Conservation (phyloP, 2,329 filamentous ascomycete genomes). For the Ustulina deusta region DNA sequence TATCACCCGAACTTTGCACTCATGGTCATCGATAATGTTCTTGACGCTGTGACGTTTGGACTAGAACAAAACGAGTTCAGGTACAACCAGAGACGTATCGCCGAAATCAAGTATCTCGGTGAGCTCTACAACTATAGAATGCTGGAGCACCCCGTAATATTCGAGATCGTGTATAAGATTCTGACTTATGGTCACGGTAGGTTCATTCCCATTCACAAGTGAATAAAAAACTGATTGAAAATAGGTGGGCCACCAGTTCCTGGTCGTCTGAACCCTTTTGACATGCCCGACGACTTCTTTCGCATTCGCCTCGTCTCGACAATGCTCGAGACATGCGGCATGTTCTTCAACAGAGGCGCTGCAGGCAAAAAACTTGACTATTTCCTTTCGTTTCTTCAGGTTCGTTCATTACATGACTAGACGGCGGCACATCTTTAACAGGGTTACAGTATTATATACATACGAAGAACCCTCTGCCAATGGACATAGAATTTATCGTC, state of each 20-base stretch:
- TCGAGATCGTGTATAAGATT: slow-evolving; percentile 94
- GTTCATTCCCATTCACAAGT: slow-evolving; percentile 41
- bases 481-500: slow-evolving; percentile 97
- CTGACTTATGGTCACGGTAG: slow-evolving; percentile 88
- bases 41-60: slow-evolving; percentile 88
- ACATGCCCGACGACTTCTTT: slow-evolving; percentile 95
- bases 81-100: slow-evolving; percentile 92
- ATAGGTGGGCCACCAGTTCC: slow-evolving; percentile 82
- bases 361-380: slow-evolving; percentile 98
- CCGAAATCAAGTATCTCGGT: slow-evolving; percentile 95
- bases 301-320: slow-evolving; percentile 91
- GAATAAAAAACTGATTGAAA: slow-evolving; percentile 27
- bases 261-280: slow-evolving; percentile 80
- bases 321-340: slow-evolving; percentile 92
- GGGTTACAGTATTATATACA: slow-evolving; percentile 86
- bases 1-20: slow-evolving; percentile 94
- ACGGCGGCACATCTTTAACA: slow-evolving; percentile 30
- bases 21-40: slow-evolving; percentile 88
- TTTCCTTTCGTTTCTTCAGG: slow-evolving; percentile 94
- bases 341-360: slow-evolving; percentile 93
- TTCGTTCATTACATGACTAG: slow-evolving; percentile 51
- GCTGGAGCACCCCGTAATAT: slow-evolving; percentile 94
- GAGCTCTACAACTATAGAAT: slow-evolving; percentile 98
- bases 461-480: slow-evolving; percentile 88
- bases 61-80: slow-evolving; percentile 98